phyloP scores from a whole-genome alignment of 345 rosid genomes.

The Bretschneidera sinensis region DNA sequence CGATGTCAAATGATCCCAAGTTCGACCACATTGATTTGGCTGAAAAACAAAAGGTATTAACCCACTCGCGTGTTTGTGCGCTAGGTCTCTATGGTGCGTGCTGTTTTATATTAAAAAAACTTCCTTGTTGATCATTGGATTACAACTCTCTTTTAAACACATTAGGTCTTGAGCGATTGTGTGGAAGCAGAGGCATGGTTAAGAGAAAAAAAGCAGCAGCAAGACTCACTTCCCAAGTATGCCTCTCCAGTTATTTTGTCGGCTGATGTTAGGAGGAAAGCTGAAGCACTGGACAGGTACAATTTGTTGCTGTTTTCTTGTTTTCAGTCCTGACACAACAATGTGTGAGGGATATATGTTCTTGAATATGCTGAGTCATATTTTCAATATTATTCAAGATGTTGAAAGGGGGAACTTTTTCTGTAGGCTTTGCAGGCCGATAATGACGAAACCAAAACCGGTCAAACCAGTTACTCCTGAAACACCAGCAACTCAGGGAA shows the following conservation, averaged over 20 bases:
- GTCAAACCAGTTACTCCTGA: conserved; percentile 65
- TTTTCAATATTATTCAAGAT: neutral
- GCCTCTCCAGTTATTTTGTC: conserved; percentile 64
- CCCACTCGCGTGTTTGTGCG: neutral
- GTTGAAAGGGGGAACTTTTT: neutral
- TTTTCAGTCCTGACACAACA: neutral
- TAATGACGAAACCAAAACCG: conserved; percentile 89
- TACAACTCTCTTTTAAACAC: no score
- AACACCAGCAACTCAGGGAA: conserved; percentile 42
- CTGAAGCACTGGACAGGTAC: conserved; percentile 81
- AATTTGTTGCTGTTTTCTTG: neutral
- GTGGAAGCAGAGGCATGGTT: conserved; percentile 89
- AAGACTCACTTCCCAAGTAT: conserved; percentile 76
- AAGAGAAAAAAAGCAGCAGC: conserved; percentile 74
- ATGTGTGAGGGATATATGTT: neutral
- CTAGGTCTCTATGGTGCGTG: no score
- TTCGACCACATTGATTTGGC: conserved; percentile 88
- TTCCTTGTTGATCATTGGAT: no score
- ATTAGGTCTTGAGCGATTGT: conserved; percentile 79
- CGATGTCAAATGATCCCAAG: conserved; percentile 69
- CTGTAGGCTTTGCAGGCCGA: conserved; percentile 69
- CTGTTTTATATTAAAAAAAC: no score
- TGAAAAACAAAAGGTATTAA: conserved; percentile 79
- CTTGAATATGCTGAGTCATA: neutral
- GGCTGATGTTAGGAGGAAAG: conserved; percentile 73